Base-by-base conservation (phyloP, 192 early-diverging fungal species). In the Chytriomyces confervae region DNA sequence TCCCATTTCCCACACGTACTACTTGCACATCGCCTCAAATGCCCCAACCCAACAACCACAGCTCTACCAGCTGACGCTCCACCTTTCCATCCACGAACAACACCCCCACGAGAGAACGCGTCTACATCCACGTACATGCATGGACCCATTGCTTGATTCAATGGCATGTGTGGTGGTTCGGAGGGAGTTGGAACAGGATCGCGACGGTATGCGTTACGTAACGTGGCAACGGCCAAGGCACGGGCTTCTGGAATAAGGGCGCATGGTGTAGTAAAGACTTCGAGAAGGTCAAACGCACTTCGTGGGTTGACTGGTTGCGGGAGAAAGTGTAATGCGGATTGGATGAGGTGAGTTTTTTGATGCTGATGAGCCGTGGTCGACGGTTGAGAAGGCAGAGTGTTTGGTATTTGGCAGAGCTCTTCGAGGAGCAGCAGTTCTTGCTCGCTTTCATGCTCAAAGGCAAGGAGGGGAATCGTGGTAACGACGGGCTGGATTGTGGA, bases 131-230 rank as follows among this genome's bases (percentile, higher is more conserved):
- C 23, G 64, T 76, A 76, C 46, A 76, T 16, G 23, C 62, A 65
- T 6, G 74, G 74, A 5, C 74, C 74, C 74, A 76, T 76, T 8
- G 63, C 64, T 76, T 76, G 74, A 48, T 16, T 66, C 45, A 76
- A 18, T 8, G 74, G 46, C 2, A 43, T 44, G 50, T 49, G 48
- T 4, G 74, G 74, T 7, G 62, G 61, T 13, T 76, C 63, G 1
- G 63, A 11, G n/a, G 74, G 74, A 47, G 47, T 65, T 51, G 67
- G 77, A 6, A 72, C 77, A 6, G 77, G 77, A 50, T 79, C 77
- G 2, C 77, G 67, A 4, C 77, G 67, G 62, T 71, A 79, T 20
- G 77, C 77, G 62, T 79, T 79, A 11, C 77, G 67, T 18, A 79
- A 43, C 6, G 69, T 71, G 18, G 61, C 61, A 8, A 79, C 77